Conservation (phyloP, 345 rosid species). For the Brassica carinata region DNA sequence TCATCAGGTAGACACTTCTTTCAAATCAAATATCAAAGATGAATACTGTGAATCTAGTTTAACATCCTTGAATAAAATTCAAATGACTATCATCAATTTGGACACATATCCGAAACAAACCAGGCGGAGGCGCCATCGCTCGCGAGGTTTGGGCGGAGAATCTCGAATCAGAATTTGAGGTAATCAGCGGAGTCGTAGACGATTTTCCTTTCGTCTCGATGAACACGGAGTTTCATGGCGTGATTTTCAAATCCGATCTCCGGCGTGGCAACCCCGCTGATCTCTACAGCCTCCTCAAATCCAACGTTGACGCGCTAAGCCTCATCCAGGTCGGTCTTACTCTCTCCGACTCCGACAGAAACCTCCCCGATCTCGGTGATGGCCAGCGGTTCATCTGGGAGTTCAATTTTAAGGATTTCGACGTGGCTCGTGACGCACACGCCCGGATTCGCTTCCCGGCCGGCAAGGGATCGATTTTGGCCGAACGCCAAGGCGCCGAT, state of each 20-base stretch:
- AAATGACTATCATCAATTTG: slow-evolving; percentile 19
- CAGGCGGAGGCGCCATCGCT: slow-evolving; percentile 15
- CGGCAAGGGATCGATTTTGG: slow-evolving; percentile 82
- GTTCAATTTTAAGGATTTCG: slow-evolving; percentile 78
- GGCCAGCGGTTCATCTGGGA: slow-evolving; percentile 67
- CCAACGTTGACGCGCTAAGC: slow-evolving; percentile 77
- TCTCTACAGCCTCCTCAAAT: slow-evolving; percentile 64
- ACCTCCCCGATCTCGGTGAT: slow-evolving; percentile 60
- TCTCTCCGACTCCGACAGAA: slow-evolving; percentile 63
- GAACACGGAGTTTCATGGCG: slow-evolving; percentile 93
- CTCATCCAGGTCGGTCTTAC: slow-evolving; percentile 85
- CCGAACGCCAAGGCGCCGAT: slow-evolving; percentile 60
- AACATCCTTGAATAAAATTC: background rate
- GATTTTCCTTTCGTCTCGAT: slow-evolving; percentile 68
- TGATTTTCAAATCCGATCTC: slow-evolving; percentile 45
- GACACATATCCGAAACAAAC: slow-evolving; percentile 6
- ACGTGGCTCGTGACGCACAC: slow-evolving; percentile 64
- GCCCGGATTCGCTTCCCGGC: slow-evolving; percentile 75
- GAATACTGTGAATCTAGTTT: background rate
- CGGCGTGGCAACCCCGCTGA: slow-evolving; percentile 49
- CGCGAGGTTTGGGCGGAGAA: slow-evolving; percentile 83
- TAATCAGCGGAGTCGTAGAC: slow-evolving; percentile 62
- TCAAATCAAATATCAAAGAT: background rate
- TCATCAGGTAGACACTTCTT: background rate
- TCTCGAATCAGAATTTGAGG: slow-evolving; percentile 62